Evolutionary conservation across 495 filamentous ascomycete genomes (phyloP), one percentile per base, ranked within the genome.

Genomic region (Mytilinidion resinicola): DNA sequence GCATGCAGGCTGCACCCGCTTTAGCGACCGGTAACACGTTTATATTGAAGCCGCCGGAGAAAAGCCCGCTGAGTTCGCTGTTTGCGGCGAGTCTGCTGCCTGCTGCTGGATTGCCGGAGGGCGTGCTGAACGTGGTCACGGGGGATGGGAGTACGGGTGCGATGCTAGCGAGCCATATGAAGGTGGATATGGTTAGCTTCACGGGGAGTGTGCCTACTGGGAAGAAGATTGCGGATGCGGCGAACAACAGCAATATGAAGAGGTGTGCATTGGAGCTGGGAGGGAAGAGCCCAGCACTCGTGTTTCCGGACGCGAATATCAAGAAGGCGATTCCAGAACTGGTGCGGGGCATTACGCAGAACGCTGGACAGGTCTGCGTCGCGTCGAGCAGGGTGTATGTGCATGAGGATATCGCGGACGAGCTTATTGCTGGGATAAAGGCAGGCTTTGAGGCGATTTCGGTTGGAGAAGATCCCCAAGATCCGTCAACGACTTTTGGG

Each of bases 261-360:
- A 88, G 86, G 64, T 83, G 88, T 33, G 89, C 87, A 1, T 85
- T 90, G 83, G 88, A 91, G 66, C 76, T 90, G 1, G 88, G 88
- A 41, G 88, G 88, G 34, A 91, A 90, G 72, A 86, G 82, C 56
- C 86, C 88, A 3, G 68, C 85, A 10, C 73, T 90, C 47, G 70
- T 90, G 30, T 77, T 88, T 39, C 81, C 84, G 0, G 88, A 89
- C 60, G 82, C 84, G 0, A 77, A 85, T 43, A 62, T 90, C 0
- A 82, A 87, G 15, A 79, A 73, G 43, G 87, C 87, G 9, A 86
- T 87, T 30, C 78, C 90, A 59, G 85, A 84, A 33, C 84, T 85
- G 49, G 88, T 90, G 85, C 87, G 89, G 84, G 87, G 87, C 38
- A 91, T 89, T 64, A 89, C 89, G 72, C 88, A 82, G 75, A 86